Conservation (phyloP, 2,329 filamentous ascomycete species). For the Penicillium psychrosexuale region DNA sequence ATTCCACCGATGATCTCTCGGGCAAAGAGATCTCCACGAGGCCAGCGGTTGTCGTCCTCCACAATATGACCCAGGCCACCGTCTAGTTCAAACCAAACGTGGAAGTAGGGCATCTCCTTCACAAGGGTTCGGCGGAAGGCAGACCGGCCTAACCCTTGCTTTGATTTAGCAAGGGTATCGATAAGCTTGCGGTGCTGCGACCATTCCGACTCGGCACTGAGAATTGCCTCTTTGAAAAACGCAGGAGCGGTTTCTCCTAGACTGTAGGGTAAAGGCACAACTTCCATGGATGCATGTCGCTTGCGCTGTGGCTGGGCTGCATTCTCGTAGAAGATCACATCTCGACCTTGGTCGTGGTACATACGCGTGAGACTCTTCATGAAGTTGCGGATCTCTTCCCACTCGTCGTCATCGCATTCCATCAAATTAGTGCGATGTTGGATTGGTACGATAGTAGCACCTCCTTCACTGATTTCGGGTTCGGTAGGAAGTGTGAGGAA, state of each 20-base stretch:
- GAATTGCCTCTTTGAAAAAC: constrained; percentile 92
- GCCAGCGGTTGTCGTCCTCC: constrained; percentile 82
- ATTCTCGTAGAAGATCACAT: constrained; percentile 97
- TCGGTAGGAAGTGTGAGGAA: constrained; percentile 87
- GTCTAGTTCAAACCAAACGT: constrained; percentile 91
- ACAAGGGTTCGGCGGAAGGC: constrained; percentile 81
- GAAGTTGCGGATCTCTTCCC: constrained; percentile 98
- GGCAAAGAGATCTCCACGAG: constrained; percentile 86
- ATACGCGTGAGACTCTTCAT: constrained; percentile 94
- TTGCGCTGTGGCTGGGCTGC: constrained; percentile 76
- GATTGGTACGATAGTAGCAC: constrained; percentile 84
- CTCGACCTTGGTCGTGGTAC: constrained; percentile 89
- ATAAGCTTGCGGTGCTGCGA: constrained; percentile 92
- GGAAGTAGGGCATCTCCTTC: constrained; percentile 98
- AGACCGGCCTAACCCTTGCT: constrained; percentile 66
- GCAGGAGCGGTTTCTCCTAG: constrained; percentile 89
- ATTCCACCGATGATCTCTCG: constrained; percentile 90
- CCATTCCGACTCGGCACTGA: constrained; percentile 88
- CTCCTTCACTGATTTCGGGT: constrained; percentile 78
- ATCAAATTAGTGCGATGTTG: constrained; percentile 84
- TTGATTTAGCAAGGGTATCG: constrained; percentile 65
- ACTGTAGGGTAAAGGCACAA: constrained; percentile 82
- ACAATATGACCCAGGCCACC: constrained; percentile 90
- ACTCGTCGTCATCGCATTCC: constrained; percentile 98
- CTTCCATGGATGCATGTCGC: constrained; percentile 80